Conservation (phyloP, 2,329 filamentous ascomycete genomes). For the Hypoxylon rubiginosum region DNA sequence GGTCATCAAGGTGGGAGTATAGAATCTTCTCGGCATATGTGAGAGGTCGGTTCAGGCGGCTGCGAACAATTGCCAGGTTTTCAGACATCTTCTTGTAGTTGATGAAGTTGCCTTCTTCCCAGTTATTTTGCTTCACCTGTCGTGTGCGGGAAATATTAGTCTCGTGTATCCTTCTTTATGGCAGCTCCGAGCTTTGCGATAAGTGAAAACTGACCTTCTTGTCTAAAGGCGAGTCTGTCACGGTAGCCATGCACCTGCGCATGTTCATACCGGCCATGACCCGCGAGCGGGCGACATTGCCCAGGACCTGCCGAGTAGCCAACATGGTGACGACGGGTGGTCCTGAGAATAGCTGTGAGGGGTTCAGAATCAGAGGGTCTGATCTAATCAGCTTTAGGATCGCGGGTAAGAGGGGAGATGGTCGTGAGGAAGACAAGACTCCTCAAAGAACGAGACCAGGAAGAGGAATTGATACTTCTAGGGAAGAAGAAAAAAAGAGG, state of each 20-base stretch:
- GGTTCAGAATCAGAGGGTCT: conserved; percentile 36
- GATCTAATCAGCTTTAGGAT: conserved; percentile 52
- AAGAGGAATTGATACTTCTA: conserved; percentile 41
- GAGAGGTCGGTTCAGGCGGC: conserved; percentile 90
- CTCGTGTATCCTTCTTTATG: conserved; percentile 3
- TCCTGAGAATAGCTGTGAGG: conserved; percentile 46
- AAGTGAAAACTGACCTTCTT: conserved; percentile 76
- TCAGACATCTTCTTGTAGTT: conserved; percentile 99
- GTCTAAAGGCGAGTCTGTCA: conserved; percentile 87
- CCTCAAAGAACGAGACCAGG: conserved; percentile 51
- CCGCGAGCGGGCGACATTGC: conserved; percentile 70
- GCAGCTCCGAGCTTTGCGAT: conserved; percentile 10
- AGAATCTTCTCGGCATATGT: conserved; percentile 98
- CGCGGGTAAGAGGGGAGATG: conserved; percentile 47
- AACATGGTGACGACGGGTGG: conserved; percentile 68
- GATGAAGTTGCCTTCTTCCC: conserved; percentile 96
- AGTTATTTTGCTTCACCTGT: conserved; percentile 93
- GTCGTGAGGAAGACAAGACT: conserved; percentile 47
- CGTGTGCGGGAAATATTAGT: conserved; percentile 48
- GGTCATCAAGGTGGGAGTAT: conserved; percentile 98
- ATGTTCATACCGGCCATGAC: conserved; percentile 70
- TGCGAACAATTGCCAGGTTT: conserved; percentile 91
- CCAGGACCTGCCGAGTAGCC: conserved; percentile 78
- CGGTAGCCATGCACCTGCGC: conserved; percentile 82
- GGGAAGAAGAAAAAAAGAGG: conserved; percentile 46